Evolutionary conservation across 805 yeast genomes (phyloP).

Genomic region (Yarrowia sp.): DNA sequence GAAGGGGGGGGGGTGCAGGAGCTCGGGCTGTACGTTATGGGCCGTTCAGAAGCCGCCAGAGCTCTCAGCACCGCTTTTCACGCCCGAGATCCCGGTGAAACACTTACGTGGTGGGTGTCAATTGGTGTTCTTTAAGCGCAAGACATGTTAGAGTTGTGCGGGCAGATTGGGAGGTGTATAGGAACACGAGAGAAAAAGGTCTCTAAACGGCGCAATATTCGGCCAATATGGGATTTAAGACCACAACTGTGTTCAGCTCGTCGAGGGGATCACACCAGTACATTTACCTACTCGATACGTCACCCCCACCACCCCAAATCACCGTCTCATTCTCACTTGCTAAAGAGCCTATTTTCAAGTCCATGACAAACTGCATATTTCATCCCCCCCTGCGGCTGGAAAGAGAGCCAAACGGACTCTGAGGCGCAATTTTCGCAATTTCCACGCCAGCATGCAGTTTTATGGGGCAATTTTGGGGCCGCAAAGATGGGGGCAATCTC

Average conservation of each 20-base stretch:
- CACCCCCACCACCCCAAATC: neutral
- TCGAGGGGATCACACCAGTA: neutral
- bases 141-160: conserved; percentile 26
- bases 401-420: conserved; percentile 11
- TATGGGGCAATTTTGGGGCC: conserved; percentile 23
- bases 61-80: neutral
- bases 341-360: conserved; percentile 11
- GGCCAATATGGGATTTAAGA: neutral
- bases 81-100: neutral
- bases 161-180: conserved; percentile 35
- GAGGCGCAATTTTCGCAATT: conserved; percentile 22
- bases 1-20: neutral
- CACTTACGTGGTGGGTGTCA: conserved; percentile 26
- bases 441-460: conserved; percentile 12
- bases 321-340: neutral
- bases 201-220: neutral
- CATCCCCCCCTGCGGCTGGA: conserved; percentile 39
- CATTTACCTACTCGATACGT: neutral
- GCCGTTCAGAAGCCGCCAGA: neutral
- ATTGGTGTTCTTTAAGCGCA: conserved; percentile 34
- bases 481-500: conserved; percentile 3
- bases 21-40: neutral
- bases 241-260: accelerated
- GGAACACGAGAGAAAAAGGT: neutral
- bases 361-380: conserved; percentile 15